phyloP scores from a whole-genome alignment of 805 yeast species.

The Lipomyces anomalus region DNA sequence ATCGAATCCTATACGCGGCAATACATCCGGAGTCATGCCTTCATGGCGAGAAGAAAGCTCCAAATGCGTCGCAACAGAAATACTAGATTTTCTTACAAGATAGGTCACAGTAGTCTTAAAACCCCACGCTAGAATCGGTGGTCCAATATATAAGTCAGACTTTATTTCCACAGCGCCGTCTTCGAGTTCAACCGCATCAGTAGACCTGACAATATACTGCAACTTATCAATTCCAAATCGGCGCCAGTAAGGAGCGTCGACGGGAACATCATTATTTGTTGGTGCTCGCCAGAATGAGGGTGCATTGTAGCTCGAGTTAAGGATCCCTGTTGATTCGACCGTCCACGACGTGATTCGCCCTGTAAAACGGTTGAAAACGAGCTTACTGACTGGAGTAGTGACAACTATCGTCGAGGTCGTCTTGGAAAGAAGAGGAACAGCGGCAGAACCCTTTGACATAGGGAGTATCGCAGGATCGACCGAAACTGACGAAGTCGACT shows the following conservation, averaged over 20 bases:
- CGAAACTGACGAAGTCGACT: no score
- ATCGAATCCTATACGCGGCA: slow-evolving; percentile 38
- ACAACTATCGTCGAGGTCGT: no score
- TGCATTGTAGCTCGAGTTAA: slow-evolving; percentile 6
- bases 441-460: no score
- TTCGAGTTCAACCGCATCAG: background rate
- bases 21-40: slow-evolving; percentile 25
- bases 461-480: no score
- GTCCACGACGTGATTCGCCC: slow-evolving; percentile 10
- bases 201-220: slow-evolving; percentile 12
- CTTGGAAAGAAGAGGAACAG: no score
- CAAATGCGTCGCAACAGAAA: no score
- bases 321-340: slow-evolving; percentile 4
- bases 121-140: slow-evolving; percentile 32
- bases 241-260: slow-evolving; percentile 31
- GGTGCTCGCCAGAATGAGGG: slow-evolving; percentile 34
- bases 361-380: slow-evolving; percentile 7
- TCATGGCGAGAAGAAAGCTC: slow-evolving; percentile 15
- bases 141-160: slow-evolving; percentile 25
- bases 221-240: slow-evolving; percentile 29
- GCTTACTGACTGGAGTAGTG: background rate
- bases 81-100: slow-evolving; percentile 3
- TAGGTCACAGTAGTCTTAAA: slow-evolving; percentile 18
- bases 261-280: slow-evolving; percentile 31
- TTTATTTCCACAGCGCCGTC: slow-evolving; percentile 3